A percentile compares a stretch with the other conserved stretches of the same genome.
phyloP scores from a whole-genome alignment of 768 basidiomycete genomes.

The Leucocoprinus leucothites region DNA sequence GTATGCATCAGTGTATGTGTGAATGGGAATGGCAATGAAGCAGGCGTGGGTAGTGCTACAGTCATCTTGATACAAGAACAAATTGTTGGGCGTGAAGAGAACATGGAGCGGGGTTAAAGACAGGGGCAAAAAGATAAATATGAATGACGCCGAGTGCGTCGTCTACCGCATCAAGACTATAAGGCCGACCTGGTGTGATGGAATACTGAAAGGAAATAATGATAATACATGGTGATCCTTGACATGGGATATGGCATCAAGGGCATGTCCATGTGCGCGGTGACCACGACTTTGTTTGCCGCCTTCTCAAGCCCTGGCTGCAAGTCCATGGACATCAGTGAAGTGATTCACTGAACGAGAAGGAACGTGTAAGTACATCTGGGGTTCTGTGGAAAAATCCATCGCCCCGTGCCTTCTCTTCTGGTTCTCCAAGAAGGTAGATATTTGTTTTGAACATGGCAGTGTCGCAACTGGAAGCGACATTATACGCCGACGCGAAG shows the following conservation, averaged over 20 bases:
- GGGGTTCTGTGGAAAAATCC: not conserved
- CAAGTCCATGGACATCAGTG: not conserved
- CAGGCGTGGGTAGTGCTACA: not conserved
- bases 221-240: not conserved
- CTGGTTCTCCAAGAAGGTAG: not conserved
- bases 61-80: not conserved
- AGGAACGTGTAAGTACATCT: not conserved
- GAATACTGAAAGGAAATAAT: not conserved
- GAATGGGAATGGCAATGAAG: no score
- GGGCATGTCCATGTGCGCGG: not conserved
- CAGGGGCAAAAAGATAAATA: not conserved
- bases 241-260: not conserved
- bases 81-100: not conserved
- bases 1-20: no score
- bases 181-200: not conserved
- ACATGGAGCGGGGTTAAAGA: not conserved
- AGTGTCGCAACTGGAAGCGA: not conserved
- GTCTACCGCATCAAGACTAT: not conserved
- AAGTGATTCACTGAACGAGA: no score
- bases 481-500: conserved; percentile 29
- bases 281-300: not conserved
- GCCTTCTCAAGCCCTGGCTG: not conserved
- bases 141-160: not conserved
- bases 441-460: not conserved
- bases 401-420: not conserved